Evolutionary conservation across 306 rosid species (phyloP).

Genomic region (Echinosophora koreensis): DNA sequence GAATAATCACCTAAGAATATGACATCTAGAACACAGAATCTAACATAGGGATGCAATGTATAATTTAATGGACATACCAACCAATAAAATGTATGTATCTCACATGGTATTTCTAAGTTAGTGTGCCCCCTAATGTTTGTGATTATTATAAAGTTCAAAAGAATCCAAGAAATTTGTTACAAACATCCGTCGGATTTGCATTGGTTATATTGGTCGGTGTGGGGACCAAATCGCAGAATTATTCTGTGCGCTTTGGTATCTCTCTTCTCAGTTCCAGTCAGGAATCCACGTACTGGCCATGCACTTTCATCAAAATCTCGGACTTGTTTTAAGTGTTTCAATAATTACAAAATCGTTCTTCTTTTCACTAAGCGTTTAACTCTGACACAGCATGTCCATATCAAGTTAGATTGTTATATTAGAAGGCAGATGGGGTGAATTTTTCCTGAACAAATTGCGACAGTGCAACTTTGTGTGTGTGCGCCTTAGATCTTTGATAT

Average conservation of each 20-base stretch:
- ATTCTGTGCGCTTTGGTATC: slow-evolving; percentile 45
- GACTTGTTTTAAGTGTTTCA: slow-evolving; percentile 26
- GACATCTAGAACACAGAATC: slow-evolving; percentile 49
- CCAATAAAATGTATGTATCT: slow-evolving; percentile 58
- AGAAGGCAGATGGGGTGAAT: background rate
- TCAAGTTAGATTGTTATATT: background rate
- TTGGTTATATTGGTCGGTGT: slow-evolving; percentile 92
- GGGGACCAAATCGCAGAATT: slow-evolving; percentile 52
- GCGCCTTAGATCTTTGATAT: background rate
- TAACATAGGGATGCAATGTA: slow-evolving; percentile 47
- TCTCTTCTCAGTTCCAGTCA: slow-evolving; percentile 38
- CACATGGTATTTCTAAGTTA: slow-evolving; percentile 72
- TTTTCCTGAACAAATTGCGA: background rate
- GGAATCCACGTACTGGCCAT: slow-evolving; percentile 69
- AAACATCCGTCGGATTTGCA: slow-evolving; percentile 80
- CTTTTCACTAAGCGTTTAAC: background rate
- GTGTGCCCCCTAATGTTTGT: slow-evolving; percentile 50
- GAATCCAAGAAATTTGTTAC: slow-evolving; percentile 59
- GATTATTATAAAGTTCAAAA: slow-evolving; percentile 46
- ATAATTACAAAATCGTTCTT: slow-evolving; percentile 21
- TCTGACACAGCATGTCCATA: background rate
- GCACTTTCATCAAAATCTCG: slow-evolving; percentile 65
- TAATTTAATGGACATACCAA: slow-evolving; percentile 55
- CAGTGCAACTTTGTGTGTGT: background rate
- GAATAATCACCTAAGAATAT: slow-evolving; percentile 42